phyloP scores from a whole-genome alignment of 2,329 filamentous ascomycete genomes.

The Metarhizium robertsii region DNA sequence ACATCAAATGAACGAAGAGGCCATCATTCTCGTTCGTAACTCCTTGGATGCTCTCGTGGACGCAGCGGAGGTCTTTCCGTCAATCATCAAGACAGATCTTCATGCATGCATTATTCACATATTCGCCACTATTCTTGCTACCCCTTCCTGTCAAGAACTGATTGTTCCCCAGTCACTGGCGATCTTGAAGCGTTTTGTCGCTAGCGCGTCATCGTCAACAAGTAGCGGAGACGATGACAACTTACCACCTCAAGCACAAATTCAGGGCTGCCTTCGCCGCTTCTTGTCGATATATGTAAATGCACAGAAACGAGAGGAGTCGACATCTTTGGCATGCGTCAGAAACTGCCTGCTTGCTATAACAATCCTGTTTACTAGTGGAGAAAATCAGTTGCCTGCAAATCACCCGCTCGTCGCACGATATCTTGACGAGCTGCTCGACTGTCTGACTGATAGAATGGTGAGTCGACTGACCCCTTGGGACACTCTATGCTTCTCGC shows the following conservation, averaged over 20 bases:
- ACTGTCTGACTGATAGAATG: conserved; percentile 73
- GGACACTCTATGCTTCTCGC: background rate
- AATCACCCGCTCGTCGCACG: conserved; percentile 65
- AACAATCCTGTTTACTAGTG: conserved; percentile 80
- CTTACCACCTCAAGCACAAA: conserved; percentile 54
- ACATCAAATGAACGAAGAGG: conserved; percentile 79
- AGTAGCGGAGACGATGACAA: conserved; percentile 25
- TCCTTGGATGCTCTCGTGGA: conserved; percentile 85
- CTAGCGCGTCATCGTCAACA: conserved; percentile 52
- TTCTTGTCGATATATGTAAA: conserved; percentile 74
- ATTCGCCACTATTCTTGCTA: conserved; percentile 85
- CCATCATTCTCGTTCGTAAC: conserved; percentile 67
- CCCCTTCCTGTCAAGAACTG: conserved; percentile 70
- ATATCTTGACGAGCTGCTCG: conserved; percentile 72
- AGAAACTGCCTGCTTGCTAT: conserved; percentile 86
- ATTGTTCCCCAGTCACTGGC: conserved; percentile 86
- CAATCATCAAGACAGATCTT: conserved; percentile 91
- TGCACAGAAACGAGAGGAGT: conserved; percentile 63
- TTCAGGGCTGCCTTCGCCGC: conserved; percentile 72
- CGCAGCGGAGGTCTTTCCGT: conserved; percentile 89
- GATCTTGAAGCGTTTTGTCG: conserved; percentile 84
- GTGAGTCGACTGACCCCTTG: conserved; percentile 29
- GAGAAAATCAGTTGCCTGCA: conserved; percentile 62
- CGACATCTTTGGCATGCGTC: conserved; percentile 75
- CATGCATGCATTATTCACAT: conserved; percentile 97